Percentiles rank a stretch among this genome's conserved stretches.
phyloP scores from a whole-genome alignment of 257 asterid species.

The Solanum habrochaites region DNA sequence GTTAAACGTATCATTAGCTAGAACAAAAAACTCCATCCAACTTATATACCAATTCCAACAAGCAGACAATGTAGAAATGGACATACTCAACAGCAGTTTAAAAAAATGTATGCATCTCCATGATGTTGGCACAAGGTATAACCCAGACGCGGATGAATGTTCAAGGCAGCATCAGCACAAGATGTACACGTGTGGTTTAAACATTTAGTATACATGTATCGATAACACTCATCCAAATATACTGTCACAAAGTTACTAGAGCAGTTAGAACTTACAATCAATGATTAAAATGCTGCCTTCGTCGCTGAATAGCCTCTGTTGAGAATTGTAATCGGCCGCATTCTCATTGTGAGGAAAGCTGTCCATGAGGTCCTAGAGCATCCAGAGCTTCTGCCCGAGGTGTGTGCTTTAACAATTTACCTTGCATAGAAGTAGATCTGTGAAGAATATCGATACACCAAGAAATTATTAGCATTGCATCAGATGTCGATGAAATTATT shows the following conservation, averaged over 20 bases:
- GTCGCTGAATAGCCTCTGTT: background rate
- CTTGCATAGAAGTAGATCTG: slow-evolving; percentile 92
- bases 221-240: background rate
- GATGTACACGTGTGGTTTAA: background rate
- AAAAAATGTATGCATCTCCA: background rate
- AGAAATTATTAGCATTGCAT: background rate
- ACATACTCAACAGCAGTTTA: background rate
- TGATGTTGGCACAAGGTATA: background rate
- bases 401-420: slow-evolving; percentile 86
- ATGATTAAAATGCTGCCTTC: background rate
- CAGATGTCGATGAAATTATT: background rate
- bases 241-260: background rate
- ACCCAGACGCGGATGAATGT: background rate
- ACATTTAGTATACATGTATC: background rate
- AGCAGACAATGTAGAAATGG: background rate
- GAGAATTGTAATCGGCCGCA: slow-evolving; percentile 1
- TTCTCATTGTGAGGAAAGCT: slow-evolving; percentile 43
- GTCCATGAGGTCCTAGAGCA: slow-evolving; percentile 89
- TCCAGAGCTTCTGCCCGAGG: slow-evolving; percentile 78
- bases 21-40: background rate
- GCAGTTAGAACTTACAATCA: background rate
- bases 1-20: background rate
- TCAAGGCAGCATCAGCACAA: background rate
- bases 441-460: background rate
- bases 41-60: background rate